Percentiles rank a stretch among this genome's conserved stretches.
phyloP scores from a whole-genome alignment of 2,329 filamentous ascomycete genomes.

The Aspergillus aculeatus region DNA sequence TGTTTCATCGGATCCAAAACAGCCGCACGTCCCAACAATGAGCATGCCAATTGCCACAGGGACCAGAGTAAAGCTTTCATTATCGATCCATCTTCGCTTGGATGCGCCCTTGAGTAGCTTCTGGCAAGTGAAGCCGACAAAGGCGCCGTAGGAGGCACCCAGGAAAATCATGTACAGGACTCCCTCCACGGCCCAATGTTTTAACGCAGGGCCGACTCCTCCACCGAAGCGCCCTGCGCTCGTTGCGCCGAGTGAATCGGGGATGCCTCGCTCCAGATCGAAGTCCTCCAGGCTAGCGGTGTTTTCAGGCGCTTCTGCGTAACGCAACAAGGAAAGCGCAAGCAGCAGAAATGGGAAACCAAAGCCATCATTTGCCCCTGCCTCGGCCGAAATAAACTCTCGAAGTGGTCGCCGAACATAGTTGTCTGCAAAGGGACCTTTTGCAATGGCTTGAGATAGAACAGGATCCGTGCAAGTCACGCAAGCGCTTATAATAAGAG shows the following conservation, averaged over 20 bases:
- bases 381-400: slow-evolving; percentile 63
- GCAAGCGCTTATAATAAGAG: slow-evolving; percentile 59
- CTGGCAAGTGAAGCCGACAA: slow-evolving; percentile 52
- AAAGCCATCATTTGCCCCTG: slow-evolving; percentile 62
- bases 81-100: slow-evolving; percentile 54
- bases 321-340: slow-evolving; percentile 57
- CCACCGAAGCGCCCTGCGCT: slow-evolving; percentile 54
- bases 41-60: slow-evolving; percentile 57
- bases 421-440: slow-evolving; percentile 63
- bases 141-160: slow-evolving; percentile 52
- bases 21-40: slow-evolving; percentile 57
- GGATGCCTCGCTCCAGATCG: slow-evolving; percentile 21
- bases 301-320: slow-evolving; percentile 43
- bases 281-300: slow-evolving; percentile 17
- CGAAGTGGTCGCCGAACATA: slow-evolving; percentile 58
- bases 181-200: slow-evolving; percentile 60
- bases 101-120: slow-evolving; percentile 46
- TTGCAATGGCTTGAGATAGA: slow-evolving; percentile 62
- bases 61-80: slow-evolving; percentile 54
- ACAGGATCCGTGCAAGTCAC: slow-evolving; percentile 63
- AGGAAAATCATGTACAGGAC: slow-evolving; percentile 60
- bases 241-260: slow-evolving; percentile 31
- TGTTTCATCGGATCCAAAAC: slow-evolving; percentile 59
- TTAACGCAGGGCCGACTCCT: slow-evolving; percentile 53
- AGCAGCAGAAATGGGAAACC: slow-evolving; percentile 63